A percentile compares a stretch with the other conserved stretches of the same genome.
Conservation (phyloP, 805 yeast species). For the Barnettozyma populi region DNA sequence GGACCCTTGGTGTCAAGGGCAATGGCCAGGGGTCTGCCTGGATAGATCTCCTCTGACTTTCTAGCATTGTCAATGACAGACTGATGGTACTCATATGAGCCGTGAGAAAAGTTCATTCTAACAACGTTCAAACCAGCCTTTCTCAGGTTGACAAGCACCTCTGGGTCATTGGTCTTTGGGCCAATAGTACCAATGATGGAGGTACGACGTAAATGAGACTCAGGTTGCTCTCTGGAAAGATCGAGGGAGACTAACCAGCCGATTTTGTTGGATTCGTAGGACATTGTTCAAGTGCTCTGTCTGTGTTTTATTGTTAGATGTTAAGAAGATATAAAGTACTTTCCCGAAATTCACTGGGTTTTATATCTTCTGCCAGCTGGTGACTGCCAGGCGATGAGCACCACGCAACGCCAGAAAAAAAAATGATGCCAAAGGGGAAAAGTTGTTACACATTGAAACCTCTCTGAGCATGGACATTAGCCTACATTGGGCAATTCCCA, state of each 20-base stretch:
- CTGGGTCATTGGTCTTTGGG: conserved; percentile 92
- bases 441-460: background rate
- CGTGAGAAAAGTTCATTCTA: conserved; percentile 99
- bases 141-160: conserved; percentile 78
- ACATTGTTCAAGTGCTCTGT: conserved; percentile 6
- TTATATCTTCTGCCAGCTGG: background rate
- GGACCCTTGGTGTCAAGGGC: conserved; percentile 99
- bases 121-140: conserved; percentile 97
- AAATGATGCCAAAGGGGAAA: background rate
- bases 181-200: conserved; percentile 99
- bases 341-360: background rate
- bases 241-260: conserved; percentile 26
- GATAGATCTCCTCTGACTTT: conserved; percentile 82
- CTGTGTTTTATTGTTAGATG: background rate
- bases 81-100: conserved; percentile 96
- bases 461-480: background rate
- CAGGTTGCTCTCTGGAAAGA: conserved; percentile 23
- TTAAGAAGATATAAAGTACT: background rate
- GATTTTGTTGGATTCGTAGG: conserved; percentile 21
- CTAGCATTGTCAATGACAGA: conserved; percentile 94
- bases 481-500: background rate
- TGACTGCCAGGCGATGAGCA: conserved; percentile 2
- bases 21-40: conserved; percentile 96
- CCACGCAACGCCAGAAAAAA: conserved; percentile 10
- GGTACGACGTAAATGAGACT: conserved; percentile 57